Evolutionary conservation across 2,329 filamentous ascomycete genomes (phyloP).

Genomic region (Fusarium nematophilum): DNA sequence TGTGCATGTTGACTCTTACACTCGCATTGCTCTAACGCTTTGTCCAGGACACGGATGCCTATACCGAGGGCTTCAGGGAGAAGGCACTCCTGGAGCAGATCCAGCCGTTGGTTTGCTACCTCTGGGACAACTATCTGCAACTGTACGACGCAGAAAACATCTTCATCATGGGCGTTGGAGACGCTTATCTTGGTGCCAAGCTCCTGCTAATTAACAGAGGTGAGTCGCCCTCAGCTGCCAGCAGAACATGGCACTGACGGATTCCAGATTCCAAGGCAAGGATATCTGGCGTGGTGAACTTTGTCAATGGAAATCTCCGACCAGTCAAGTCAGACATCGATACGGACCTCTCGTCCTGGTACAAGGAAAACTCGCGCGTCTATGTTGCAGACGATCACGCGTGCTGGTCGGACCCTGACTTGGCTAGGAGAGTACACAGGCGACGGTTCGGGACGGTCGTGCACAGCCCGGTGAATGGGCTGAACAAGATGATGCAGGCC

Average conservation of each 20-base stretch:
- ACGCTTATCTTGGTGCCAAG: constrained; percentile 85
- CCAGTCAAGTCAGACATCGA: constrained; percentile 84
- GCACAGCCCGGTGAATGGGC: constrained; percentile 59
- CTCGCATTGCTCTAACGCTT: constrained; percentile 23
- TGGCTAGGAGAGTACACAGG: constrained; percentile 69
- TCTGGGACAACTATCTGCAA: constrained; percentile 98
- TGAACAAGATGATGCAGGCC: constrained; percentile 67
- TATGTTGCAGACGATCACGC: constrained; percentile 81
- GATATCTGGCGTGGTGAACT: constrained; percentile 80
- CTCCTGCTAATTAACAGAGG: constrained; percentile 82
- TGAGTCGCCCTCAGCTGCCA: constrained; percentile 49
- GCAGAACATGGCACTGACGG: constrained; percentile 22
- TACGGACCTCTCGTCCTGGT: constrained; percentile 80
- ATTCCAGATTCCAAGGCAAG: constrained; percentile 70
- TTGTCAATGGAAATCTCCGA: constrained; percentile 81
- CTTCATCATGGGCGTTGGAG: constrained; percentile 89
- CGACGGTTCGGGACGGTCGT: constrained; percentile 70
- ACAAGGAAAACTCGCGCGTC: constrained; percentile 82
- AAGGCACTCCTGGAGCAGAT: constrained; percentile 67
- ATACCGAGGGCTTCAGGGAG: constrained; percentile 58
- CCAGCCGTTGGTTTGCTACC: constrained; percentile 81
- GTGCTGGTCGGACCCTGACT: constrained; percentile 76
- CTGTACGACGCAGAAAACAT: constrained; percentile 77
- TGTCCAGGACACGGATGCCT: constrained; percentile 59
- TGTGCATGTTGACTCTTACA: constrained; percentile 35